These are phyloP conservation scores for Chaetomidium leptoderma DNA, from an alignment of 495 filamentous ascomycete genomes.

Conservation along the genomic window DNA sequence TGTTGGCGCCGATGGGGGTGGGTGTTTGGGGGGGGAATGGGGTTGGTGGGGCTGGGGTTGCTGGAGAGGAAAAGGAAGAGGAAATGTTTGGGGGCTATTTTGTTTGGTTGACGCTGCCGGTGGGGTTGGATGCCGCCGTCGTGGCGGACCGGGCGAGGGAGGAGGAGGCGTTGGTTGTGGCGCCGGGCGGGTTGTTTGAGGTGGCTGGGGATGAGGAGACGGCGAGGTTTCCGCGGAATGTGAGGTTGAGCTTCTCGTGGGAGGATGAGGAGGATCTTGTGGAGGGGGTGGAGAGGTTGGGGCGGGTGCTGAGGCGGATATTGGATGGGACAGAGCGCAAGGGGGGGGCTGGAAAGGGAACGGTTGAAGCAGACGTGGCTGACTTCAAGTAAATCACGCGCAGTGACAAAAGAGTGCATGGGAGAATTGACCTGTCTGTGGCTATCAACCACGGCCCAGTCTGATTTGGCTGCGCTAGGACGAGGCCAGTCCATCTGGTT, in stretches of 20 bases:
- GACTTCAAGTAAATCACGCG: conserved; percentile 15
- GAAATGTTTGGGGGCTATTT: conserved; percentile 70
- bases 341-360: not conserved
- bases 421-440: too few relatives aligned
- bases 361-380: not conserved
- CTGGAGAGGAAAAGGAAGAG: conserved; percentile 12
- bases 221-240: conserved; percentile 47
- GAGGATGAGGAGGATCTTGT: conserved; percentile 62
- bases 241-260: conserved; percentile 74
- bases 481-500: too few relatives aligned
- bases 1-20: conserved; percentile 60
- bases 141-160: conserved; percentile 51
- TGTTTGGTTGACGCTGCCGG: conserved; percentile 67
- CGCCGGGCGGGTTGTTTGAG: conserved; percentile 61
- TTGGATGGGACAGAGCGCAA: not conserved
- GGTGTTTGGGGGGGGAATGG: conserved; percentile 22
- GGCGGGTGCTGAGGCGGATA: conserved; percentile 36
- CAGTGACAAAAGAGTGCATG: too few relatives aligned
- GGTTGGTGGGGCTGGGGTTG: conserved; percentile 1
- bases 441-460: too few relatives aligned
- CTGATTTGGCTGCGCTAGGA: too few relatives aligned
- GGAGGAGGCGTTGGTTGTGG: conserved; percentile 60
- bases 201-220: conserved; percentile 53
- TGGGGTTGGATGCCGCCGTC: conserved; percentile 40
- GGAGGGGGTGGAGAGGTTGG: conserved; percentile 65